A percentile compares a stretch with the other conserved stretches of the same genome.
Evolutionary conservation across 352 stramenopile species (phyloP).

Genomic region (Pythium phragmitis): DNA sequence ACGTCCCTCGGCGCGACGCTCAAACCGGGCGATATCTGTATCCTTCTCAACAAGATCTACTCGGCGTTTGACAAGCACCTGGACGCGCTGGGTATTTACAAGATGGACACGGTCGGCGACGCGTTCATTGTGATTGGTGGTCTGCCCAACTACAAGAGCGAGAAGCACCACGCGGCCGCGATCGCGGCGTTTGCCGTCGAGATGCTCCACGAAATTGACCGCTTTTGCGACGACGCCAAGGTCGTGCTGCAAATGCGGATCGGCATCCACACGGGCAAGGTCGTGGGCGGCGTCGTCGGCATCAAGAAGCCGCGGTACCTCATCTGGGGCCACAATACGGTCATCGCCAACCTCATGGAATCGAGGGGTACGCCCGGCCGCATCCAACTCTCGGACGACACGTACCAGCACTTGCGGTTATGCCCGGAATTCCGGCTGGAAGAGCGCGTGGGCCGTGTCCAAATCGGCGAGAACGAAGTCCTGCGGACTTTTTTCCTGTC

Average conservation of each 20-base stretch:
- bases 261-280: slow-evolving; percentile 80
- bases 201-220: slow-evolving; percentile 85
- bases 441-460: slow-evolving; percentile 41
- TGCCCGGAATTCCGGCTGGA: slow-evolving; percentile 59
- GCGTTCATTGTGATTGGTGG: slow-evolving; percentile 84
- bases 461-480: slow-evolving; percentile 55
- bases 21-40: slow-evolving; percentile 62
- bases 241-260: slow-evolving; percentile 85
- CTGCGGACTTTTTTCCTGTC: slow-evolving; percentile 54
- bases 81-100: slow-evolving; percentile 82
- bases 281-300: slow-evolving; percentile 80
- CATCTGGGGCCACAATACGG: slow-evolving; percentile 79
- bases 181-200: slow-evolving; percentile 80
- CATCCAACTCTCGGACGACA: slow-evolving; percentile 66
- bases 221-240: slow-evolving; percentile 60
- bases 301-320: slow-evolving; percentile 86
- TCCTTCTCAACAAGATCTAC: slow-evolving; percentile 84
- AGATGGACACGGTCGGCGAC: slow-evolving; percentile 86
- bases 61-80: slow-evolving; percentile 79
- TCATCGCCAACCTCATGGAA: slow-evolving; percentile 83
- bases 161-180: slow-evolving; percentile 67
- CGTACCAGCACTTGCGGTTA: slow-evolving; percentile 47
- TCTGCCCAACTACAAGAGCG: slow-evolving; percentile 67
- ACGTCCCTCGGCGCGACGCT: slow-evolving; percentile 63
- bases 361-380: slow-evolving; percentile 49